phyloP scores from a whole-genome alignment of 108 stramenopile genomes.

The Stephanodiscus minutulus region DNA sequence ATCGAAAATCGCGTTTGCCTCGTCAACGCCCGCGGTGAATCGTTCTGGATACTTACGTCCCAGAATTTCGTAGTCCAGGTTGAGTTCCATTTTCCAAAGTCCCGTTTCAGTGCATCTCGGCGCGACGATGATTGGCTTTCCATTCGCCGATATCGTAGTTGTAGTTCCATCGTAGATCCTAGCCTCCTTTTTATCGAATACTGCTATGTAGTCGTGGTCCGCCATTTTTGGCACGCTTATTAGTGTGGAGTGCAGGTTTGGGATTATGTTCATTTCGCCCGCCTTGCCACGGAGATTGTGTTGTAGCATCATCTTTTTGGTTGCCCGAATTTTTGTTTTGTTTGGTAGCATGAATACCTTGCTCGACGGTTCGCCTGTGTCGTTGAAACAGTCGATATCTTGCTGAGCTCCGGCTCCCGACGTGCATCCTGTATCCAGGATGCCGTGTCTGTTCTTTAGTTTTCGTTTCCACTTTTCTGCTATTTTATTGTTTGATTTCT shows the following conservation, averaged over 20 bases:
- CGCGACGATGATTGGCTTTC: no score
- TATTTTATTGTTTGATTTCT: background rate
- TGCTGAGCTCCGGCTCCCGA: background rate
- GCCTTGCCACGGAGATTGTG: background rate
- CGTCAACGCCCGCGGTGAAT: no score
- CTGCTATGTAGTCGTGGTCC: background rate
- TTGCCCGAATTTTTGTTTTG: background rate
- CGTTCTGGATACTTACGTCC: no score
- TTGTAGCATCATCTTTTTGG: background rate
- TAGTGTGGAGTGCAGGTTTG: no score
- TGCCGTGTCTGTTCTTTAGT: background rate
- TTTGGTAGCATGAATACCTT: background rate
- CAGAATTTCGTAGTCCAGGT: no score
- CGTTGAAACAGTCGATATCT: background rate
- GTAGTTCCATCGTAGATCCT: background rate
- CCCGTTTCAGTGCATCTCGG: no score
- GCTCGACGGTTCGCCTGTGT: background rate
- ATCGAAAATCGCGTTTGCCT: no score
- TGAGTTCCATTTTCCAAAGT: no score
- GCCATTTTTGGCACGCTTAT: background rate
- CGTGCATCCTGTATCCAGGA: no score
- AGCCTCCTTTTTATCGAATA: background rate
- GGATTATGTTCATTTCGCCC: background rate
- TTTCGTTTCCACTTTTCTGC: background rate
- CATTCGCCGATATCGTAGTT: background rate